Evolutionary conservation across 2,329 filamentous ascomycete species (phyloP).

Genomic region (Blastomyces gilchristii): DNA sequence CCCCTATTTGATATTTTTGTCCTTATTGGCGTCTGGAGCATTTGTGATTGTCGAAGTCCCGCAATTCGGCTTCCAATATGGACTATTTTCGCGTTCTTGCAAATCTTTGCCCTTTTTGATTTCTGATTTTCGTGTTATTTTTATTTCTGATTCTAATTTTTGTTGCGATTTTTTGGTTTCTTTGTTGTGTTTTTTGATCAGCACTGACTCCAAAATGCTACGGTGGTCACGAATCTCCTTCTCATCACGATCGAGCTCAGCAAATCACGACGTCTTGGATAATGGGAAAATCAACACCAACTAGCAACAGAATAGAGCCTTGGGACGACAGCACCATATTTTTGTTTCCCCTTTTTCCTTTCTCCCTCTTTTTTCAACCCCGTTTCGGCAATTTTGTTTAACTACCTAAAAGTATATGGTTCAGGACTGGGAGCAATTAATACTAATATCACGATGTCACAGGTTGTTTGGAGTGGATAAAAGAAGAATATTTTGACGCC

Average conservation of each 20-base stretch:
- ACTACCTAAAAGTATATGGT: neutral
- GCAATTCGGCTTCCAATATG: too few relatives aligned
- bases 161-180: neutral
- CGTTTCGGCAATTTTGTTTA: neutral
- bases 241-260: neutral
- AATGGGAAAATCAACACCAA: neutral
- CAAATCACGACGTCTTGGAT: neutral
- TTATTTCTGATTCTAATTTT: neutral
- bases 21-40: neutral
- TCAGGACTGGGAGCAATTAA: neutral
- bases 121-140: neutral
- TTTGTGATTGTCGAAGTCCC: neutral
- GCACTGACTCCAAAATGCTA: neutral
- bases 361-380: neutral
- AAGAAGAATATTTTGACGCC: neutral
- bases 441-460: neutral
- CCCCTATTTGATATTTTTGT: neutral
- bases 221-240: neutral
- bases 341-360: neutral
- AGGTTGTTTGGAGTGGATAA: neutral
- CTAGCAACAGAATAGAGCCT: neutral
- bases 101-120: neutral
- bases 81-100: neutral
- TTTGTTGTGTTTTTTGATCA: neutral
- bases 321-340: neutral